Conservation (phyloP, 2,329 filamentous ascomycete genomes). For the Penicillium thymicola region DNA sequence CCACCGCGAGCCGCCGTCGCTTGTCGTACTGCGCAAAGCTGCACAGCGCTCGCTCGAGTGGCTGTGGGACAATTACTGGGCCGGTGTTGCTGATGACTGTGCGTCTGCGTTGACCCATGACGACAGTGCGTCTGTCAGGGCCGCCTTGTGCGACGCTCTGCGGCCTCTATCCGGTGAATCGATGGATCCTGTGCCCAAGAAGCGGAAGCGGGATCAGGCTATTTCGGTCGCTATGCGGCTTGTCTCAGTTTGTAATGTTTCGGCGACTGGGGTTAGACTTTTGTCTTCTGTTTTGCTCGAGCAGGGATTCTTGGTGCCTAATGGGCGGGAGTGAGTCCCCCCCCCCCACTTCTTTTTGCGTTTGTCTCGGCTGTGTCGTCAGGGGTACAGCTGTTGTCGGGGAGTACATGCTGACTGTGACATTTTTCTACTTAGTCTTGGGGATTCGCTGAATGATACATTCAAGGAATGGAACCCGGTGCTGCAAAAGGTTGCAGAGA, state of each 20-base stretch:
- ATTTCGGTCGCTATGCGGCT: constrained; percentile 24
- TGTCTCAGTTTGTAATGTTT: constrained; percentile 28
- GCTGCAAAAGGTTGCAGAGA: constrained; percentile 36
- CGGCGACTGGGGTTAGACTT: constrained; percentile 13
- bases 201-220: constrained; percentile 27
- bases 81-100: constrained; percentile 39
- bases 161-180: constrained; percentile 12
- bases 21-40: constrained; percentile 68
- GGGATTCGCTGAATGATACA: constrained; percentile 25
- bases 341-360: neutral
- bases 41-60: constrained; percentile 70
- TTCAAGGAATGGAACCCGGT: constrained; percentile 38
- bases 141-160: constrained; percentile 19
- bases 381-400: neutral
- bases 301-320: constrained; percentile 25
- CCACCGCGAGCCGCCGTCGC: constrained; percentile 78
- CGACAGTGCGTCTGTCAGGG: constrained; percentile 16
- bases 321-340: constrained; percentile 27
- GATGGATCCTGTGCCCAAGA: constrained; percentile 27
- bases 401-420: constrained; percentile 2
- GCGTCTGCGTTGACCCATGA: constrained; percentile 6
- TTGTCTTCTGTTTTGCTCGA: constrained; percentile 30
- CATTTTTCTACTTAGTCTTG: constrained; percentile 19
- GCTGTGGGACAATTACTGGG: constrained; percentile 92
- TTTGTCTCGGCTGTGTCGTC: neutral